Evolutionary conservation across 371 early-diverging fungal species (phyloP), one percentile per base, ranked within the genome.

Genomic region (Circinella minor): DNA sequence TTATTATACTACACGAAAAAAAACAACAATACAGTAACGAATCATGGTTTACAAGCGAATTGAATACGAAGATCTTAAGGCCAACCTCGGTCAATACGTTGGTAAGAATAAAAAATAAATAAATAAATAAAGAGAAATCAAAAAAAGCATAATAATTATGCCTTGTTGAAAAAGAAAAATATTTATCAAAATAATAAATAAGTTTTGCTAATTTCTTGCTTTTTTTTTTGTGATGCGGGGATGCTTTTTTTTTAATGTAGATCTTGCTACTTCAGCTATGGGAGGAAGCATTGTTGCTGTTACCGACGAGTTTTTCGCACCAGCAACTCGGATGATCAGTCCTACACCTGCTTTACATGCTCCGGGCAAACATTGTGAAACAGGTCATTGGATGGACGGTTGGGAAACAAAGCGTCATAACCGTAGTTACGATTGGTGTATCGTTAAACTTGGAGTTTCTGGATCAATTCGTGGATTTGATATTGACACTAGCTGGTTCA

Each of bases 351-450:
- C 97, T 1, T 81, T 94, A 36, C 85, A 86, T 64, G 82, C 86
- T 74, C 88, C 88, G 63, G 84, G 82, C 36, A 81, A 79, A 43
- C 89, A 87, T 73, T 84, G 88, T 78, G 86, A 88, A 27, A 88
- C 87, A 36, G 94, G 93, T 71, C 89, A 90, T 43, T 92, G 91
- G 93, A 89, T 91, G 85, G 92, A 94, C 77, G 95, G 95, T 18
- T 97, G 97, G 97, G 96, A 95, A 77, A 88, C 95, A 47, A 90
- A 93, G 73, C 91, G 97, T 69, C 96, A 97, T 75, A 88, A 93
- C 77, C 81, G 89, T 38, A 80, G 85, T 43, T 88, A 89, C 64
- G 96, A 97, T 80, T 96, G 96, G 89, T 91, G 90, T 59, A 90
- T 93, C 43, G 87, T 97, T 71, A 89, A 92, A 68, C 91, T 97